phyloP scores from a whole-genome alignment of 331 rosid species.

The Quercus phellos region DNA sequence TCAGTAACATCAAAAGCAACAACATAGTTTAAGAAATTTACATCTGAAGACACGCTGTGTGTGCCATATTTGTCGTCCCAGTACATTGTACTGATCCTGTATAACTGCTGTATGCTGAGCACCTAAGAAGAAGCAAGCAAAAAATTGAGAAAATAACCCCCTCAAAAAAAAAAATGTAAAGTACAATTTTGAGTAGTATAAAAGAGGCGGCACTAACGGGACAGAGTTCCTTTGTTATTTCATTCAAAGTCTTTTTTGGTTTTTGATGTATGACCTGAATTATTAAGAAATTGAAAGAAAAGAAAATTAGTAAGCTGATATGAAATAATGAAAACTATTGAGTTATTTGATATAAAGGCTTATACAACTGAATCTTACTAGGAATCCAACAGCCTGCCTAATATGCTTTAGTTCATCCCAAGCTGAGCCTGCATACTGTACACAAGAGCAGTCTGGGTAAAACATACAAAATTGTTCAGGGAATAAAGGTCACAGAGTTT shows the following conservation, averaged over 20 bases:
- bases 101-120: constrained; percentile 93
- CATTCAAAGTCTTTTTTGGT: constrained; percentile 86
- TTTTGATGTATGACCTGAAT: constrained; percentile 95
- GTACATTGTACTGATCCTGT: constrained; percentile 97
- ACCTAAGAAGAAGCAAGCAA: constrained; percentile 42
- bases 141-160: constrained; percentile 3
- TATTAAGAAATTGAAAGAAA: background rate
- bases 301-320: constrained; percentile 12
- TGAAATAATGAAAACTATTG: background rate
- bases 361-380: constrained; percentile 36
- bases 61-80: constrained; percentile 99
- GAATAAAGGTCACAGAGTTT: constrained; percentile 8
- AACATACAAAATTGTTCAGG: constrained; percentile 5
- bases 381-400: constrained; percentile 97
- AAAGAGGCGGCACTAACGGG: constrained; percentile 59
- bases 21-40: constrained; percentile 26
- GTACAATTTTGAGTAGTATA: constrained; percentile 1
- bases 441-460: constrained; percentile 20
- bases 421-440: constrained; percentile 86
- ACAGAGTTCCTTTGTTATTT: constrained; percentile 90
- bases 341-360: background rate
- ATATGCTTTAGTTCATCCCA: constrained; percentile 97
- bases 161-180: background rate
- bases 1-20: background rate
- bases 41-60: constrained; percentile 92